Percentiles rank a stretch among this genome's conserved stretches.
These are phyloP conservation scores for Tuber brumale DNA, from an alignment of 495 filamentous ascomycete genomes.

Conservation along the genomic window DNA sequence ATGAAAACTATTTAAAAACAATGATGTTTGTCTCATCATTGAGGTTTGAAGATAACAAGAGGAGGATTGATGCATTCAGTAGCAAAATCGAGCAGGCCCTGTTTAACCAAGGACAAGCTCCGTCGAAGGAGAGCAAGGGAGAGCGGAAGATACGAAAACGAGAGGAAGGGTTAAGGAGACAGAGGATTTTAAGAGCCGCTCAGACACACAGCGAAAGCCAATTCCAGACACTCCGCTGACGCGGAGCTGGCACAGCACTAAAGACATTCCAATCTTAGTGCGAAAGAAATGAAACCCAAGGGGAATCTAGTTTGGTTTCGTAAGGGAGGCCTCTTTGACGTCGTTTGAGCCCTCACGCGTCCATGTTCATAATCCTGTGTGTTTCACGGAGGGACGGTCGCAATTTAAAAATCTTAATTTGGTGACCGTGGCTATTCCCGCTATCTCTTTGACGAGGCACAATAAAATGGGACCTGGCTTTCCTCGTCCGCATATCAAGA, in stretches of 20 bases:
- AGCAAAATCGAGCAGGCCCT: conserved; percentile 18
- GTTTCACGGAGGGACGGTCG: neutral
- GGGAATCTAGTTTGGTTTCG: neutral
- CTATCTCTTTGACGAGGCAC: neutral
- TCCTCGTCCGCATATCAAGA: neutral
- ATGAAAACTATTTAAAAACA: conserved; percentile 48
- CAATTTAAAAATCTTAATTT: neutral
- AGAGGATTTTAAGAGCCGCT: conserved; percentile 13
- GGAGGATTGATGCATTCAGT: conserved; percentile 48
- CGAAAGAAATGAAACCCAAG: neutral
- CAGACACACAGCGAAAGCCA: neutral
- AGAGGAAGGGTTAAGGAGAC: conserved; percentile 33
- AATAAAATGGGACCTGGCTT: neutral
- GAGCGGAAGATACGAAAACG: conserved; percentile 30
- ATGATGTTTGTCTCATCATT: conserved; percentile 66
- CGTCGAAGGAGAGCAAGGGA: conserved; percentile 25
- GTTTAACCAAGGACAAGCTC: conserved; percentile 15
- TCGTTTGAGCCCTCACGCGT: neutral
- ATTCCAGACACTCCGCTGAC: neutral
- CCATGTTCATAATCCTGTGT: neutral
- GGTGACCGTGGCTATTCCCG: neutral
- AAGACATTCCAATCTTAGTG: neutral
- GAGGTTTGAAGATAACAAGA: conserved; percentile 65
- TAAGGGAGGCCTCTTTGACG: neutral
- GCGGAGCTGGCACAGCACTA: neutral